Evolutionary conservation across 495 filamentous ascomycete genomes (phyloP), one percentile per base, ranked within the genome.

Genomic region (Penicillium verhagenii): DNA sequence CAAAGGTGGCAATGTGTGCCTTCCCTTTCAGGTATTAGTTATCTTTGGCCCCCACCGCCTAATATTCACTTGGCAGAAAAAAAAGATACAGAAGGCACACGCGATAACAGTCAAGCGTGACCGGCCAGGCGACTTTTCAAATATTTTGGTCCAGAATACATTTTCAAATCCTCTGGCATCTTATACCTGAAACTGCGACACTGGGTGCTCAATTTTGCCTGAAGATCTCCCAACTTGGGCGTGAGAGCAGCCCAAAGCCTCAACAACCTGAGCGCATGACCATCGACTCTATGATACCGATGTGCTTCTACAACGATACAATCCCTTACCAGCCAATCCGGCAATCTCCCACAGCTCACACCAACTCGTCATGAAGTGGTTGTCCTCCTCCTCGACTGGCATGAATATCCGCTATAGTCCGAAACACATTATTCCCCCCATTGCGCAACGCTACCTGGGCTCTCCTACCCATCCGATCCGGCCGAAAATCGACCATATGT

Each of bases 401-500:
- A 59, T 72, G 24, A 35, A 50, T 13, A 11, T 74, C 29, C 60
- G 61, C 28, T 75, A 70, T 54, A 44, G 24, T 24, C 43, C 54
- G 16, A 56, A 59, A 39, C n/a, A 55, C 25, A 35, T 57, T 11
- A 63, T 61, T 9, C 56, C 72, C 23, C 59, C 64, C 2, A 51
- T 75, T 42, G 73, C 72, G 35, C 6, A 25, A 13, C 72, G 73
- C 24, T 75, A 74, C 49, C 21, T 75, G 0, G 45, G 24, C 4
- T 42, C 63, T 31, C 55, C 51, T 0, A 8, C 29, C 47, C 60
- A 74, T 59, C 64, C 69, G 1, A 61, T 76, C 40, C 64, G 59
- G 6, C 72, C 72, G 16, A 78, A 76, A 50, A 68, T 76, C 19
- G n/a, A 56, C 4, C 58, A 75, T 47, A 52, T 73, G 35, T 72